Base-by-base conservation (phyloP, 2,329 filamentous ascomycete genomes). In the Zymoseptoria crescenta region DNA sequence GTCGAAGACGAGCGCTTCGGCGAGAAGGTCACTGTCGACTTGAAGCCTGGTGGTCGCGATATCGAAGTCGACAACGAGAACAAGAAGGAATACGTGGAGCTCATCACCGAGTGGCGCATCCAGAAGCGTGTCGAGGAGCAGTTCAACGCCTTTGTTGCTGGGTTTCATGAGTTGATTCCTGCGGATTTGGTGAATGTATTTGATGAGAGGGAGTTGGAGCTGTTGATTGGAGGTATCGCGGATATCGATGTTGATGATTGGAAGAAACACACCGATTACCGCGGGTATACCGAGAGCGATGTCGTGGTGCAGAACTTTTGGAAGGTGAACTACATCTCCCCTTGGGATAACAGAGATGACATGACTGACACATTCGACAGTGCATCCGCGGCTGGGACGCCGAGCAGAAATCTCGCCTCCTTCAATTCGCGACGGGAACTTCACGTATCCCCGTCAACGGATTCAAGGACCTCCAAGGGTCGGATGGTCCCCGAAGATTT, bases 221-320 rank as follows among this genome's bases (percentile, higher is more conserved):
- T 99, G 67, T 82, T 99, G 67, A 97, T 99, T 72, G 94, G 94
- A 66, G 94, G 94, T 82, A 99, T 99, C 69, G 94, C 94, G n/a
- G 94, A 99, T 76, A 99, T 99, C 67, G 94, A 99, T 71, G 93
- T 99, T 16, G 94, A 99, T 61, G 94, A 99, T 76, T 99, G 94
- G 94, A 97, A 99, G 87, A 99, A 99, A 81, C 94, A 99, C 78
- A 99, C 94, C 52, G 94, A 99, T 73, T 99, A 99, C 76, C 88
- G 94, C 68, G 94, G 94, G 57, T 99, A 99, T 81, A 96, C 95
- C 8, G 94, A 99, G 77, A 91, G 87, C 59, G 94, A 99, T 69
- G 91, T 96, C 72, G 94, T 99, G 27, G 94, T 99, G 66, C 89
- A 95, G 75, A 92, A 95, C 80, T 99, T 99, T 83, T 99, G 94